Evolutionary conservation across 805 yeast genomes (phyloP).

Genomic region (Suhomyces sp.): DNA sequence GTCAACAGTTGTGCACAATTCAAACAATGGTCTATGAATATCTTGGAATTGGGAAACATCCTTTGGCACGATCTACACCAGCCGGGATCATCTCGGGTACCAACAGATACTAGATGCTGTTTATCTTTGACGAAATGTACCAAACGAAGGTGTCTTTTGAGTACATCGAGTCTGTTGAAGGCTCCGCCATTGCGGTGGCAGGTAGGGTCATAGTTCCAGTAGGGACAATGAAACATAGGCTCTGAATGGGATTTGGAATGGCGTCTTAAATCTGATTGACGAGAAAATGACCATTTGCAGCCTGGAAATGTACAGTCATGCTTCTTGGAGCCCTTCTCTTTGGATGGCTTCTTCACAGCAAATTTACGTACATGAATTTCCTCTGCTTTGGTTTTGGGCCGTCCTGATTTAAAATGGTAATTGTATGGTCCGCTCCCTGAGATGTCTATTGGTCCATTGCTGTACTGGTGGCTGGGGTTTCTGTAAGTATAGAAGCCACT

Average conservation of each 20-base stretch:
- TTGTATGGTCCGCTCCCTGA: not conserved
- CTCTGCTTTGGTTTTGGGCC: slow-evolving; percentile 12
- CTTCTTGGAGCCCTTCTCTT: slow-evolving; percentile 25
- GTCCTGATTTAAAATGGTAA: slow-evolving; percentile 8
- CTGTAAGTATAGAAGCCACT: slow-evolving; percentile 5
- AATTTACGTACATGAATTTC: slow-evolving; percentile 4
- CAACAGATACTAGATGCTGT: slow-evolving; percentile 23
- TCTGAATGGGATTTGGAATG: slow-evolving; percentile 65
- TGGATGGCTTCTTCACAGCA: slow-evolving; percentile 6
- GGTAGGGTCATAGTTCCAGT: slow-evolving; percentile 63
- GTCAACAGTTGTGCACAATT: slow-evolving; percentile 49
- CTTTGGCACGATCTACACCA: slow-evolving; percentile 66
- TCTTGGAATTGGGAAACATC: slow-evolving; percentile 52
- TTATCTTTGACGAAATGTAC: slow-evolving; percentile 63
- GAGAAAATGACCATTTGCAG: slow-evolving; percentile 69
- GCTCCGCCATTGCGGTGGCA: slow-evolving; percentile 79
- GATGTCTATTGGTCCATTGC: slow-evolving; percentile 1
- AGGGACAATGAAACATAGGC: slow-evolving; percentile 72
- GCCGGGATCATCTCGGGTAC: slow-evolving; percentile 54
- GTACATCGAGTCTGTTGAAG: slow-evolving; percentile 69
- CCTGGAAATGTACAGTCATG: slow-evolving; percentile 39
- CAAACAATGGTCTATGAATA: slow-evolving; percentile 63
- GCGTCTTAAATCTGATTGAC: slow-evolving; percentile 68
- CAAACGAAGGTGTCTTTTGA: slow-evolving; percentile 67
- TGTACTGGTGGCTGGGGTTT: slow-evolving; percentile 7